Percentiles rank a stretch among this genome's conserved stretches.
phyloP scores from a whole-genome alignment of 108 stramenopile genomes.

The Epipyxis sp. region DNA sequence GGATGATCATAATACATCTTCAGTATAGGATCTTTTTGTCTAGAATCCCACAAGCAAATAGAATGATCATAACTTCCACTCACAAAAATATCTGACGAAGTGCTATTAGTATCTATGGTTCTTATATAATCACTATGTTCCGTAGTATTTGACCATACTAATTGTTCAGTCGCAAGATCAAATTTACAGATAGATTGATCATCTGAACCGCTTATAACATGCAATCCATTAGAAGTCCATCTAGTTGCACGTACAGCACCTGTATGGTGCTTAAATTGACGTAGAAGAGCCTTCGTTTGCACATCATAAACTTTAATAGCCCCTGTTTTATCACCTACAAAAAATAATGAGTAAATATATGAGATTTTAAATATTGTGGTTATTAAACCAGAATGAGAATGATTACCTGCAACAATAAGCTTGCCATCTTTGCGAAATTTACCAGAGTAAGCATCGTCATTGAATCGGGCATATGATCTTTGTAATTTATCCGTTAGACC shows the following conservation, averaged over 20 bases:
- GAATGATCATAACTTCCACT: slow-evolving; percentile 45
- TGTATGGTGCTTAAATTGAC: slow-evolving; percentile 34
- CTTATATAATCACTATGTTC: slow-evolving; percentile 42
- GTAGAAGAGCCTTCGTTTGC: slow-evolving; percentile 37
- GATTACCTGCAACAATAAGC: slow-evolving; percentile 46
- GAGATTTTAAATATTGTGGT: no score
- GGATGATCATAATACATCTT: slow-evolving; percentile 31
- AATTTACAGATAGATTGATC: slow-evolving; percentile 28
- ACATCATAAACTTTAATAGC: slow-evolving; percentile 39
- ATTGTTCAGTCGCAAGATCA: slow-evolving; percentile 37
- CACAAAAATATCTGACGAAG: slow-evolving; percentile 28
- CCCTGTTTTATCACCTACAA: slow-evolving; percentile 42
- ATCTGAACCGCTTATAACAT: slow-evolving; percentile 46
- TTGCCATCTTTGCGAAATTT: slow-evolving; percentile 41
- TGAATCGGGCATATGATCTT: slow-evolving; percentile 41
- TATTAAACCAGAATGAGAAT: slow-evolving; percentile 32
- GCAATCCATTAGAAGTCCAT: slow-evolving; percentile 44
- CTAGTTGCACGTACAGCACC: slow-evolving; percentile 34
- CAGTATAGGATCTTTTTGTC: background rate
- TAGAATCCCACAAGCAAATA: slow-evolving; percentile 39
- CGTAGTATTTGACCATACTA: background rate
- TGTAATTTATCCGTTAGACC: slow-evolving; percentile 30
- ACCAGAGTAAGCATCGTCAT: slow-evolving; percentile 39
- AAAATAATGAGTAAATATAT: slow-evolving; percentile 12
- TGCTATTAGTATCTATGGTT: background rate